Evolutionary conservation across 371 early-diverging fungal species (phyloP).

Genomic region (Antonospora locustae): DNA sequence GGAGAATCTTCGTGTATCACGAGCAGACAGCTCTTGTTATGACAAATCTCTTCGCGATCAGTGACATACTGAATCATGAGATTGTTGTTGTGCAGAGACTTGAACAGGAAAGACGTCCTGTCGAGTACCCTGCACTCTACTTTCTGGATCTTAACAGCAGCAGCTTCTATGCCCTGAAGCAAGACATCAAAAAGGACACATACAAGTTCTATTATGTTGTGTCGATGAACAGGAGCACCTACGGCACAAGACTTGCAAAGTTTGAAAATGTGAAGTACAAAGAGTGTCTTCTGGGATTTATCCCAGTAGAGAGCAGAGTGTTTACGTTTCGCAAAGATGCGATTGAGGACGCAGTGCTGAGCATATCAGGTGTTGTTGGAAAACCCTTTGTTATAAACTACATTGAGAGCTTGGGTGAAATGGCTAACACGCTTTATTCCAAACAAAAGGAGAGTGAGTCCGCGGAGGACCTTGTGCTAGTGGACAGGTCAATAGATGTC

Average conservation of each 20-base stretch:
- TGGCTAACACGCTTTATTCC: neutral
- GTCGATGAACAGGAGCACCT: neutral
- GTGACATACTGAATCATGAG: slow-evolving; percentile 48
- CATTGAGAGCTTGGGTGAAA: neutral
- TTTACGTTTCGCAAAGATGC: slow-evolving; percentile 4
- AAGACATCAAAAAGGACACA: slow-evolving; percentile 36
- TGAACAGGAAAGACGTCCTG: slow-evolving; percentile 27
- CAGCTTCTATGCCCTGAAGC: slow-evolving; percentile 39
- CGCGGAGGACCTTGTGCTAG: slow-evolving; percentile 28
- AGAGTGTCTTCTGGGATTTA: slow-evolving; percentile 11
- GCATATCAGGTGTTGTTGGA: neutral
- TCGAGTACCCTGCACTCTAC: slow-evolving; percentile 52
- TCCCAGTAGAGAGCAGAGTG: slow-evolving; percentile 30
- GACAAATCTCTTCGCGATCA: slow-evolving; percentile 42
- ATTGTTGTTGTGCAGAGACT: slow-evolving; percentile 42
- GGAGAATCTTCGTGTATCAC: slow-evolving; percentile 51
- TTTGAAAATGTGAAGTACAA: slow-evolving; percentile 23
- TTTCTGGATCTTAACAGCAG: slow-evolving; percentile 33
- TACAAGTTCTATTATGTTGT: slow-evolving; percentile 39
- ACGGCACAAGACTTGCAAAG: neutral
- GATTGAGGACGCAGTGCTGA: neutral
- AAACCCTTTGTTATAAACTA: neutral
- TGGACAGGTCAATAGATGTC: slow-evolving; percentile 51
- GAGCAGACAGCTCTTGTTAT: slow-evolving; percentile 45
- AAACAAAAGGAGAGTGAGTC: slow-evolving; percentile 5